Base-by-base conservation (phyloP, 352 stramenopile genomes). In the Phytophthora europaea region DNA sequence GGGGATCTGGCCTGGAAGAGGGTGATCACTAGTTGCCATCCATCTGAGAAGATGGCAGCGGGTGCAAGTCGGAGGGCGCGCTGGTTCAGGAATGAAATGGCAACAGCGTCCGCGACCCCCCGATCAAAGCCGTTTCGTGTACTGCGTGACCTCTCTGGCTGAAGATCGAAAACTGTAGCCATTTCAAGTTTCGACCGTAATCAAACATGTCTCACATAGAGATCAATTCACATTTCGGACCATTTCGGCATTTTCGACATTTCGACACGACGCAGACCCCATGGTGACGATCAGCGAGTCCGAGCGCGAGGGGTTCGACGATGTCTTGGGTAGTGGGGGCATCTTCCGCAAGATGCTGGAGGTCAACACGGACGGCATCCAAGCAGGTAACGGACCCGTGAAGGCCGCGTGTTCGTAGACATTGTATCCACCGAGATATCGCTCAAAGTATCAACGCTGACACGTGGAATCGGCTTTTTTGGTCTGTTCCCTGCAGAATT, bases 281-380 rank as follows among this genome's bases (percentile, higher is more conserved):
- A 84, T 82, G 80, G 78, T 84, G 56, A 58, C 31, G 58, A 81
- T 81, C 40, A 73, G 34, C 26, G 82, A 85, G 64, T 64, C 76
- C 15, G 85, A 90, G 65, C 77, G 81, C 58, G 79, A 82, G 48
- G 82, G 68, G 20, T 95, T 94, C 67, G 85, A 93, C 56, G 89
- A 95, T 74, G 64, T 95, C 16, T 70, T 95, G 70, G 85, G 89
- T 72, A 95, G 84, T 56, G 87, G 89, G 57, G 89, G 87, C 61
- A 92, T 95, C 70, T 91, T 91, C 71, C 88, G 87, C 70, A 91
- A 90, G 70, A 76, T 87, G 61, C 47, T 94, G 40, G 80, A 53
- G 34, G 50, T 72, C 5, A 89, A 87, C 57, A 38, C 74, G 15
- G 88, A 95, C 31, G 88, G 88, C 57, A 83, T 76, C 20, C 83